Evolutionary conservation across 495 filamentous ascomycete species (phyloP).

Genomic region (Penicillium soppii): DNA sequence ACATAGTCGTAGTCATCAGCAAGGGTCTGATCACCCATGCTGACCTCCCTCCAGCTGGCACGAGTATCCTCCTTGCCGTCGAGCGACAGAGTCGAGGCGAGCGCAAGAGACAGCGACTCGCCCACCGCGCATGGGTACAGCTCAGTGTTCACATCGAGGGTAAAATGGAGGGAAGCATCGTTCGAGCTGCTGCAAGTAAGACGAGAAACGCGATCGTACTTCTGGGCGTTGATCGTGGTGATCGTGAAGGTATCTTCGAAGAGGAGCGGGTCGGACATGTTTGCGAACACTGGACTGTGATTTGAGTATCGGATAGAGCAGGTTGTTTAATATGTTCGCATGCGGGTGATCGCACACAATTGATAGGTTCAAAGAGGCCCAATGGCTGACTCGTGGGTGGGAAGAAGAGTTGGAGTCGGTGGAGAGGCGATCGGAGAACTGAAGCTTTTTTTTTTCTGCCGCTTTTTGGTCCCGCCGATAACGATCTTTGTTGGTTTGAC

Average conservation of each 20-base stretch:
- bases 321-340: too few species aligned
- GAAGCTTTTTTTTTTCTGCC: slow-evolving; percentile 35
- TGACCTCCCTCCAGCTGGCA: slow-evolving; percentile 75
- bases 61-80: slow-evolving; percentile 72
- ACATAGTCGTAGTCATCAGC: slow-evolving; percentile 97
- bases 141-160: slow-evolving; percentile 91
- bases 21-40: slow-evolving; percentile 70
- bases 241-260: slow-evolving; percentile 92
- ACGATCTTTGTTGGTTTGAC: slow-evolving; percentile 15
- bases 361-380: neutral
- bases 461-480: slow-evolving; percentile 30
- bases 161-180: slow-evolving; percentile 69
- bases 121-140: slow-evolving; percentile 74
- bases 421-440: slow-evolving; percentile 21
- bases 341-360: neutral
- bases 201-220: slow-evolving; percentile 94
- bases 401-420: slow-evolving; percentile 13
- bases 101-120: slow-evolving; percentile 72
- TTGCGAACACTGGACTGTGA: slow-evolving; percentile 20
- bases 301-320: neutral
- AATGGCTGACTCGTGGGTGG: slow-evolving; percentile 6
- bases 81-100: slow-evolving; percentile 80
- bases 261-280: slow-evolving; percentile 76
- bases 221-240: slow-evolving; percentile 69
- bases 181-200: slow-evolving; percentile 67